These are phyloP conservation scores for Trametes cubensis DNA, from an alignment of 768 basidiomycete genomes.

Conservation along the genomic window DNA sequence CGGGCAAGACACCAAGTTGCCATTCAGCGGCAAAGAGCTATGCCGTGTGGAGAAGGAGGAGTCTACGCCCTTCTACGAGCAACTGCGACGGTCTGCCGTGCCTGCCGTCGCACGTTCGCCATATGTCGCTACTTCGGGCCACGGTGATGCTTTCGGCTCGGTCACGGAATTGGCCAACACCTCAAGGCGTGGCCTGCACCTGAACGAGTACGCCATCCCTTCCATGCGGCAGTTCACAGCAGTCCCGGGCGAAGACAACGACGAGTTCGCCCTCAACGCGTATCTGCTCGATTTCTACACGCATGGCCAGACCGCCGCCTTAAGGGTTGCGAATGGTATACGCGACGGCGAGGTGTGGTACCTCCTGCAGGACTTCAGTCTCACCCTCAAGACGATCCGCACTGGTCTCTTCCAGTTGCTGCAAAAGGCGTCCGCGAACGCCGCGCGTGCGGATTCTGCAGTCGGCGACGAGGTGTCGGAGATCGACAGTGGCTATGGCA, in stretches of 20 bases:
- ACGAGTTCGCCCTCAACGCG: slow-evolving; percentile 55
- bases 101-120: slow-evolving; percentile 51
- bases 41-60: slow-evolving; percentile 2
- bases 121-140: slow-evolving; percentile 72
- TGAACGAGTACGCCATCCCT: slow-evolving; percentile 65
- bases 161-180: slow-evolving; percentile 57
- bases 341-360: slow-evolving; percentile 69
- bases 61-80: slow-evolving; percentile 35
- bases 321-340: slow-evolving; percentile 58
- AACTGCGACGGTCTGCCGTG: slow-evolving; percentile 45
- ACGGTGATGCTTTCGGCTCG: slow-evolving; percentile 54
- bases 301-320: slow-evolving; percentile 58
- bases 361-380: slow-evolving; percentile 56
- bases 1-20: slow-evolving; percentile 49
- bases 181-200: slow-evolving; percentile 52
- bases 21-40: slow-evolving; percentile 44
- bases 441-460: slow-evolving; percentile 14
- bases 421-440: slow-evolving; percentile 28
- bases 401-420: slow-evolving; percentile 54
- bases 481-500: slow-evolving; percentile 40
- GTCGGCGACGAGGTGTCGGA: slow-evolving; percentile 26
- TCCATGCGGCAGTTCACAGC: slow-evolving; percentile 45
- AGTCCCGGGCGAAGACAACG: slow-evolving; percentile 26
- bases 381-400: slow-evolving; percentile 53
- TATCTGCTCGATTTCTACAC: slow-evolving; percentile 70